phyloP scores from a whole-genome alignment of 1,284 basidiomycete genomes.

The Kwoniella shivajii region DNA sequence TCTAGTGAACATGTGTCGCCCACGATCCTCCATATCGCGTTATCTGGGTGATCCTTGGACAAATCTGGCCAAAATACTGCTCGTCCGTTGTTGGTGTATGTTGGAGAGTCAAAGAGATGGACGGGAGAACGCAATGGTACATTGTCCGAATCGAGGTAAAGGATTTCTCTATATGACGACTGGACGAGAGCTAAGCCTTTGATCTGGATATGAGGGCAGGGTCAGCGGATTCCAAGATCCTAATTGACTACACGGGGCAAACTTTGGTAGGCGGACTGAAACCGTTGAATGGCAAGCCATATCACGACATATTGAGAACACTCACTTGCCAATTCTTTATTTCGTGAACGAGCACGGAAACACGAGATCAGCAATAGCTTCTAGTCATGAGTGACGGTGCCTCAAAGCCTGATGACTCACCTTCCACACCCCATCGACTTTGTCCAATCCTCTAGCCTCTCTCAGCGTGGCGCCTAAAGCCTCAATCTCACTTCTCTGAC shows the following conservation, averaged over 20 bases:
- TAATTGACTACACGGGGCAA: too few relatives aligned
- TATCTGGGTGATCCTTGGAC: constrained; percentile 56
- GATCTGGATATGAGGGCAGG: too few relatives aligned
- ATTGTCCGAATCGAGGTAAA: constrained; percentile 54
- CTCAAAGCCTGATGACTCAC: constrained; percentile 14
- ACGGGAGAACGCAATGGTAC: constrained; percentile 53
- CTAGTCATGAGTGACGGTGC: too few relatives aligned
- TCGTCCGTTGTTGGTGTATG: constrained; percentile 49
- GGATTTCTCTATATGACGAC: constrained; percentile 55
- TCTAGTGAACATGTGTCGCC: constrained; percentile 53
- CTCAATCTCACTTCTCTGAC: constrained; percentile 42
- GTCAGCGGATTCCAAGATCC: too few relatives aligned
- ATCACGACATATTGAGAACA: neutral
- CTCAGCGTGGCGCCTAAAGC: constrained; percentile 48
- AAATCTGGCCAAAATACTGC: constrained; percentile 59
- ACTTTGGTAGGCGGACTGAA: too few relatives aligned
- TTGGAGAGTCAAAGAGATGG: constrained; percentile 52
- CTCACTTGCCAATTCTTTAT: constrained; percentile 54
- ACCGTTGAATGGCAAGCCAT: neutral
- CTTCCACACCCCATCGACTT: constrained; percentile 45
- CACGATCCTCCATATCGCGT: constrained; percentile 58
- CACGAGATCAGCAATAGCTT: constrained; percentile 14
- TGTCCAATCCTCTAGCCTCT: constrained; percentile 34
- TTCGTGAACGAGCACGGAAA: neutral
- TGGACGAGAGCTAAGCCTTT: constrained; percentile 56